phyloP scores from a whole-genome alignment of 148 eudicot species.

The Pharnaceum exiguum region DNA sequence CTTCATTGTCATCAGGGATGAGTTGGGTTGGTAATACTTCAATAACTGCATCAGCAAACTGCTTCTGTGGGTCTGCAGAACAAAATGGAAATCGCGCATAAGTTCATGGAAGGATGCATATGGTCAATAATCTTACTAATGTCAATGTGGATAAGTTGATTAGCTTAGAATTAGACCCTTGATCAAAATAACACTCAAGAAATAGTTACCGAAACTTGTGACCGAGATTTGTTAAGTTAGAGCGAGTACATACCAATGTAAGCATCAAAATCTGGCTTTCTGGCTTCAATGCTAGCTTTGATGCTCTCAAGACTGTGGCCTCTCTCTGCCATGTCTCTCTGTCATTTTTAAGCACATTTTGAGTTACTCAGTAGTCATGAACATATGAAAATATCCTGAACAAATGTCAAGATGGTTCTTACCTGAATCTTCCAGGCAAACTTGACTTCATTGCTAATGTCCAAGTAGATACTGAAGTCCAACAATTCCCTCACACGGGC shows the following conservation, averaged over 20 bases:
- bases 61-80: constrained; percentile 89
- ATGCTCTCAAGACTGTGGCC: constrained; percentile 99
- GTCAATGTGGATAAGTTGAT: too few relatives aligned
- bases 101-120: too few relatives aligned
- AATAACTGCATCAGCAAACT: constrained; percentile 90
- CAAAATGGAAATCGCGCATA: neutral
- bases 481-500: constrained; percentile 82
- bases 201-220: too few relatives aligned
- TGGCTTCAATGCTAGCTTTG: constrained; percentile 95
- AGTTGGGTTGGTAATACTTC: constrained; percentile 94
- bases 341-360: constrained; percentile 1
- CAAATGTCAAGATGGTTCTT: neutral
- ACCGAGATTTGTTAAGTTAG: neutral
- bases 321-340: constrained; percentile 99
- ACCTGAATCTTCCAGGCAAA: constrained; percentile 99
- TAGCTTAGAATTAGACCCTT: too few relatives aligned
- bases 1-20: constrained; percentile 87
- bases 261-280: constrained; percentile 98
- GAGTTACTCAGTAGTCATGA: neutral
- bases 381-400: neutral
- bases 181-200: too few relatives aligned
- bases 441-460: constrained; percentile 92
- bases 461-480: constrained; percentile 96
- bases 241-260: constrained; percentile 59
- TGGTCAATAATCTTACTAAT: too few relatives aligned